Percentiles rank a stretch among this genome's conserved stretches.
These are phyloP conservation scores for Moniliophthora roreri DNA, from an alignment of 1,284 basidiomycete genomes.

Conservation along the genomic window DNA sequence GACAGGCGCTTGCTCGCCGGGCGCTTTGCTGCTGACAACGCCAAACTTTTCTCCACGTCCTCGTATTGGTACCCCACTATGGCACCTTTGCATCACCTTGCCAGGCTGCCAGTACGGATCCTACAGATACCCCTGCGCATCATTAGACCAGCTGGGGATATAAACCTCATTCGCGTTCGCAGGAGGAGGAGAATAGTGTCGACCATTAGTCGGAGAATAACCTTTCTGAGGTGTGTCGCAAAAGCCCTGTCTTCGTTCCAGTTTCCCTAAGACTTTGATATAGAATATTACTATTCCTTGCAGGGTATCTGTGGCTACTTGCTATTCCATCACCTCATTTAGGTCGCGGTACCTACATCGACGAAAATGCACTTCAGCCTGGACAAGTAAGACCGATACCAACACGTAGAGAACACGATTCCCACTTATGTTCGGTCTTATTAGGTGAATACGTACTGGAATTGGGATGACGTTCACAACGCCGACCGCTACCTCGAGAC, in stretches of 20 bases:
- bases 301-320: conserved; percentile 76
- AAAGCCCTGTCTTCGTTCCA: neutral
- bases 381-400: conserved; percentile 59
- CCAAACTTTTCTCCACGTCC: no score
- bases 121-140: neutral
- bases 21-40: no score
- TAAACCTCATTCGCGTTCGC: conserved; percentile 37
- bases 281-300: conserved; percentile 56
- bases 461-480: conserved; percentile 83
- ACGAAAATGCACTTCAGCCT: conserved; percentile 93
- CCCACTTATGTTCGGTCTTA: neutral
- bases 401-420: neutral
- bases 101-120: neutral
- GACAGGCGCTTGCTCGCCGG: conserved; percentile 1
- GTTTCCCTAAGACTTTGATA: conserved; percentile 6
- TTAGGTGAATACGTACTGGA: conserved; percentile 88
- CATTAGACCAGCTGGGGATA: conserved; percentile 17
- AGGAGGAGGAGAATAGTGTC: conserved; percentile 35
- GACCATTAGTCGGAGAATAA: conserved; percentile 27
- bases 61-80: neutral
- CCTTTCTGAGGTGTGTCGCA: conserved; percentile 31
- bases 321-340: conserved; percentile 66
- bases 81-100: neutral
- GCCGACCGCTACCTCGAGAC: conserved; percentile 78
- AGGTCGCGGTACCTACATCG: conserved; percentile 76